Conservation (phyloP, 495 filamentous ascomycete genomes). For the Penicillium coprophilum region DNA sequence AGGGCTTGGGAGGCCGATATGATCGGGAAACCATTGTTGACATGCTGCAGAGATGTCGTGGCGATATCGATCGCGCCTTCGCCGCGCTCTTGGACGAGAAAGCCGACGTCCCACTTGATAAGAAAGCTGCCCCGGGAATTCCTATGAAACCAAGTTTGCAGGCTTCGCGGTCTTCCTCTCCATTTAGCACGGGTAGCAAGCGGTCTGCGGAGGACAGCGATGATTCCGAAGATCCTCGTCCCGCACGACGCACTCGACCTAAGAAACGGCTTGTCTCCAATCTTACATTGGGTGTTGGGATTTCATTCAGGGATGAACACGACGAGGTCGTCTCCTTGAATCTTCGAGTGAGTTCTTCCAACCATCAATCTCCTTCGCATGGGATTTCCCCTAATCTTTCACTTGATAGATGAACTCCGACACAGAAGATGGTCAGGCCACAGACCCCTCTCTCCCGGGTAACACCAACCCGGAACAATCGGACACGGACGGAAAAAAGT, state of each 20-base stretch:
- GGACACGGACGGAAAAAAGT: constrained; percentile 6
- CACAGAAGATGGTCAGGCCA: constrained; percentile 11
- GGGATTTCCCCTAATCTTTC: background rate
- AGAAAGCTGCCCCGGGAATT: constrained; percentile 25
- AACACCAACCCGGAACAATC: constrained; percentile 14
- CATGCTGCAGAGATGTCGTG: constrained; percentile 58
- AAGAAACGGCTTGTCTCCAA: constrained; percentile 44
- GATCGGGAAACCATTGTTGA: constrained; percentile 56
- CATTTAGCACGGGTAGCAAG: constrained; percentile 49
- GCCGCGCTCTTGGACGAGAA: constrained; percentile 56
- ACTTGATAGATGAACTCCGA: constrained; percentile 21
- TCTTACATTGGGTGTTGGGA: constrained; percentile 46
- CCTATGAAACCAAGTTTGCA: constrained; percentile 41
- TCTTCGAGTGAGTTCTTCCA: constrained; percentile 31
- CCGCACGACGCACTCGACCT: constrained; percentile 33
- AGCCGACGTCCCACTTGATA: constrained; percentile 30
- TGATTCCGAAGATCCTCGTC: constrained; percentile 37
- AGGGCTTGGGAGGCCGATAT: constrained; percentile 55
- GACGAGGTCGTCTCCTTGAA: constrained; percentile 49
- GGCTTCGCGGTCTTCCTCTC: constrained; percentile 45
- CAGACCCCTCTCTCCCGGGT: background rate
- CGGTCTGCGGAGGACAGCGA: constrained; percentile 50
- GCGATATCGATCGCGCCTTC: constrained; percentile 61
- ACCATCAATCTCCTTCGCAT: no score
- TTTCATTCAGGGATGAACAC: constrained; percentile 45